phyloP scores from a whole-genome alignment of 2,329 filamentous ascomycete species.

The Paraphaeosphaeria sporulosa region DNA sequence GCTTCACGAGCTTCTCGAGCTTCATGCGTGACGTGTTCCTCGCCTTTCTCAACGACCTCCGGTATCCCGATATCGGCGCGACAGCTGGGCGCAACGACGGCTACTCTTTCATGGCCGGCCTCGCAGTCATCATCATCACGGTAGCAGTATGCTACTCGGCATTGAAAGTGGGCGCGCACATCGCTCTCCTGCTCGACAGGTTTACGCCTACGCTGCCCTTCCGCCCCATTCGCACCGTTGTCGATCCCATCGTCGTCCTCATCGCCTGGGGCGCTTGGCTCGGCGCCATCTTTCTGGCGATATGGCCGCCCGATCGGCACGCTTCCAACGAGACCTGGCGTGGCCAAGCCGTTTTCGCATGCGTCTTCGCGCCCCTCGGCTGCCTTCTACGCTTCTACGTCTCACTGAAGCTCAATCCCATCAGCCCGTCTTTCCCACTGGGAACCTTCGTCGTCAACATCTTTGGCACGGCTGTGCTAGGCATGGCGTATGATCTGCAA shows the following conservation, averaged over 20 bases:
- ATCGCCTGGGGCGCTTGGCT: constrained; percentile 80
- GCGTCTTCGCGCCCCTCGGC: constrained; percentile 84
- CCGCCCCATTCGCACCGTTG: constrained; percentile 61
- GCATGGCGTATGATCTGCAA: constrained; percentile 80
- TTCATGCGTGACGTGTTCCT: constrained; percentile 84
- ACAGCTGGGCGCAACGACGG: constrained; percentile 64
- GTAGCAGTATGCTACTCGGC: constrained; percentile 74
- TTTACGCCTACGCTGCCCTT: constrained; percentile 69
- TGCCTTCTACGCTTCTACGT: constrained; percentile 78
- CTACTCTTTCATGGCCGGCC: constrained; percentile 81
- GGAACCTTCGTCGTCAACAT: constrained; percentile 88
- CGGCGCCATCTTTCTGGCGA: constrained; percentile 74
- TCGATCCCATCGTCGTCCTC: constrained; percentile 71
- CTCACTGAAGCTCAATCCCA: constrained; percentile 74
- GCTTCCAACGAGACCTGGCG: constrained; percentile 70
- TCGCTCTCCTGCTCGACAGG: constrained; percentile 69
- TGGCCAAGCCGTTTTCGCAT: constrained; percentile 74
- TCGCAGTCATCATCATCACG: constrained; percentile 78
- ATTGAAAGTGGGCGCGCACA: constrained; percentile 75
- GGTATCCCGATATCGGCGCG: constrained; percentile 57
- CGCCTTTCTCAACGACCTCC: constrained; percentile 77
- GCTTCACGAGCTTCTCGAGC: constrained; percentile 87
- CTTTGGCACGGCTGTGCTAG: constrained; percentile 76
- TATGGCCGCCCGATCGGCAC: constrained; percentile 70
- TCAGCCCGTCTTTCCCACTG: constrained; percentile 74